Conservation (phyloP, 2,329 filamentous ascomycete species). For the Lasiodiplodia hormozganensis region DNA sequence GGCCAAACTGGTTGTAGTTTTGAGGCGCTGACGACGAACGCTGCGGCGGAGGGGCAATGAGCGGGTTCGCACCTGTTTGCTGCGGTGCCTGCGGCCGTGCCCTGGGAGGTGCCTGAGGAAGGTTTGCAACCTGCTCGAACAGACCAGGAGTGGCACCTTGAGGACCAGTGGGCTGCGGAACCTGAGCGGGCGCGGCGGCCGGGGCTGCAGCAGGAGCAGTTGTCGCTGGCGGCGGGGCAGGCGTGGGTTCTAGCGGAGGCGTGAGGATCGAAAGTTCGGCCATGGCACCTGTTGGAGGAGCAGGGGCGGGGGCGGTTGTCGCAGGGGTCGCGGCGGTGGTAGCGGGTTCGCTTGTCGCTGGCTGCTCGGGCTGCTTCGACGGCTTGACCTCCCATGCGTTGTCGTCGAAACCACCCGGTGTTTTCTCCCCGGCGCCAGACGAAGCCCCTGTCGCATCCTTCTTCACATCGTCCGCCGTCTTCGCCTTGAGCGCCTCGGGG, state of each 20-base stretch:
- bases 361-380: conserved; percentile 61
- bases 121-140: conserved; percentile 36
- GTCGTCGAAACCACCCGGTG: conserved; percentile 80
- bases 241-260: conserved; percentile 55
- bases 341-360: conserved; percentile 40
- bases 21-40: conserved; percentile 88
- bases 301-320: conserved; percentile 46
- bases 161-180: conserved; percentile 34
- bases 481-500: conserved; percentile 79
- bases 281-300: conserved; percentile 68
- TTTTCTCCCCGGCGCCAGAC: conserved; percentile 38
- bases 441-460: conserved; percentile 16
- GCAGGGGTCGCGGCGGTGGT: conserved; percentile 50
- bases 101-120: conserved; percentile 56
- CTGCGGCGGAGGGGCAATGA: conserved; percentile 79
- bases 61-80: conserved; percentile 63
- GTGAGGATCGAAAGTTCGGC: conserved; percentile 71
- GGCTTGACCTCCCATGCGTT: conserved; percentile 98
- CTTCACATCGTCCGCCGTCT: conserved; percentile 50
- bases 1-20: conserved; percentile 72
- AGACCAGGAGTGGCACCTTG: conserved; percentile 34
- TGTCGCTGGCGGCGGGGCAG: conserved; percentile 52
- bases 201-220: conserved; percentile 43
- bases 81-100: conserved; percentile 77
- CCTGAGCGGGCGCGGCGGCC: conserved; percentile 44